Evolutionary conservation across 1,284 basidiomycete genomes (phyloP).

Genomic region (Chondrostereum purpureum): DNA sequence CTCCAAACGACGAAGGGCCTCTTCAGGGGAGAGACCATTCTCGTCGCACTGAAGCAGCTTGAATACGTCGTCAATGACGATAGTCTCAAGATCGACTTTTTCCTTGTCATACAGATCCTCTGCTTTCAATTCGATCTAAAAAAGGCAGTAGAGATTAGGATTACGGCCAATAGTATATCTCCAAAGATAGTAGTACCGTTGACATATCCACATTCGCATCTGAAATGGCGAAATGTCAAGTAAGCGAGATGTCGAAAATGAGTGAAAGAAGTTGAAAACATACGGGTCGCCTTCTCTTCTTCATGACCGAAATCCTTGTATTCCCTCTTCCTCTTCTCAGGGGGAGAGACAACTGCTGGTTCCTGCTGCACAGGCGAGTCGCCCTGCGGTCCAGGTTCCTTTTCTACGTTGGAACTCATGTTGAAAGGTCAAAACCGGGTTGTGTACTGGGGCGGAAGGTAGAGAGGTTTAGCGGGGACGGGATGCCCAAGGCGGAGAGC

Average conservation of each 20-base stretch:
- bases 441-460: slow-evolving; percentile 5
- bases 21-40: slow-evolving; percentile 69
- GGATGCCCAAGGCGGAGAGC: slow-evolving; percentile 12
- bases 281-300: slow-evolving; percentile 62
- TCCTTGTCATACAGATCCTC: slow-evolving; percentile 98
- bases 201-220: slow-evolving; percentile 87
- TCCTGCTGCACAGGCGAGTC: slow-evolving; percentile 28
- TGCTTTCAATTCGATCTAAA: slow-evolving; percentile 83
- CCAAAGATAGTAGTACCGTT: slow-evolving; percentile 35
- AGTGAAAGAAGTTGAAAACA: slow-evolving; percentile 28
- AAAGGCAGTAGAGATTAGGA: slow-evolving; percentile 13
- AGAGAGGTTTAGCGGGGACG: slow-evolving; percentile 8
- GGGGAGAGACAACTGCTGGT: slow-evolving; percentile 19
- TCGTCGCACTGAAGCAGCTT: slow-evolving; percentile 88
- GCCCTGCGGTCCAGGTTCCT: slow-evolving; percentile 52
- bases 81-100: slow-evolving; percentile 97
- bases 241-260: slow-evolving; percentile 11
- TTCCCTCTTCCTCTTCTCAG: slow-evolving; percentile 76
- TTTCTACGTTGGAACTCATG: slow-evolving; percentile 46
- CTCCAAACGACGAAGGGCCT: slow-evolving; percentile 82
- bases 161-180: no score
- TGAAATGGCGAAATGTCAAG: slow-evolving; percentile 21
- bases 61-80: slow-evolving; percentile 96
- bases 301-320: slow-evolving; percentile 91
- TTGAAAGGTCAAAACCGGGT: slow-evolving; percentile 9